Conservation (phyloP, 495 filamentous ascomycete species). For the Pseudoneurospora amorphoporcata region DNA sequence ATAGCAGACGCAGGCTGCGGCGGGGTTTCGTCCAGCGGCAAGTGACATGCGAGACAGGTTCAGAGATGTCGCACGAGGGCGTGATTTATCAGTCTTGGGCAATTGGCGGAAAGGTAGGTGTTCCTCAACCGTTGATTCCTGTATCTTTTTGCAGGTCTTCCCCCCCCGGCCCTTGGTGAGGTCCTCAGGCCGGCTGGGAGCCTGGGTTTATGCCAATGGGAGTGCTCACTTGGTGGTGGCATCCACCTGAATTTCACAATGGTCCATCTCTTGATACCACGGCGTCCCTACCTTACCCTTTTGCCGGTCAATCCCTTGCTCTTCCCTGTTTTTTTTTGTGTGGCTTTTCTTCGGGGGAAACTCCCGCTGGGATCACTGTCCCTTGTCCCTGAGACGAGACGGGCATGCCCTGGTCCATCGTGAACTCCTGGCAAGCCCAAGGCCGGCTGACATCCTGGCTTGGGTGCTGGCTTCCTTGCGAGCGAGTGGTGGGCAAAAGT, state of each 20-base stretch:
- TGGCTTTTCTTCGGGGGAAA: not conserved
- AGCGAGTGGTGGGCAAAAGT: not conserved
- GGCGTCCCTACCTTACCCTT: not conserved
- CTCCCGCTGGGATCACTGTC: not conserved
- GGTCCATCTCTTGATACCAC: not conserved
- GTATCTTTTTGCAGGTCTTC: not conserved
- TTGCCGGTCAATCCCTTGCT: not conserved
- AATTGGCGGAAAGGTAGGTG: constrained; percentile 5
- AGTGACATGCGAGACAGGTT: constrained; percentile 15
- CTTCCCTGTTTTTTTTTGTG: not conserved
- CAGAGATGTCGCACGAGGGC: constrained; percentile 2
- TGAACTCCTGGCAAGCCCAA: not conserved
- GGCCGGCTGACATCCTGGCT: not conserved
- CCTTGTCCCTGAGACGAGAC: not conserved
- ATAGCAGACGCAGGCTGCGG: not conserved
- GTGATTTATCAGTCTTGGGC: constrained; percentile 11
- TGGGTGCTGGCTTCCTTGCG: not conserved
- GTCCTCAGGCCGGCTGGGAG: not conserved
- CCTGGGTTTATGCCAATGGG: not conserved
- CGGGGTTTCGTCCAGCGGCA: constrained; percentile 17
- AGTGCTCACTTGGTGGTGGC: not conserved
- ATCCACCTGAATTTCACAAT: not conserved
- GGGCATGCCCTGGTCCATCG: not conserved
- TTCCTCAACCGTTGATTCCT: not conserved
- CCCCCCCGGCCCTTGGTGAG: not conserved